Percentiles rank a stretch among this genome's conserved stretches.
These are phyloP conservation scores for Aureobasidium sp. DNA, from an alignment of 2,329 filamentous ascomycete genomes.

Conservation along the genomic window DNA sequence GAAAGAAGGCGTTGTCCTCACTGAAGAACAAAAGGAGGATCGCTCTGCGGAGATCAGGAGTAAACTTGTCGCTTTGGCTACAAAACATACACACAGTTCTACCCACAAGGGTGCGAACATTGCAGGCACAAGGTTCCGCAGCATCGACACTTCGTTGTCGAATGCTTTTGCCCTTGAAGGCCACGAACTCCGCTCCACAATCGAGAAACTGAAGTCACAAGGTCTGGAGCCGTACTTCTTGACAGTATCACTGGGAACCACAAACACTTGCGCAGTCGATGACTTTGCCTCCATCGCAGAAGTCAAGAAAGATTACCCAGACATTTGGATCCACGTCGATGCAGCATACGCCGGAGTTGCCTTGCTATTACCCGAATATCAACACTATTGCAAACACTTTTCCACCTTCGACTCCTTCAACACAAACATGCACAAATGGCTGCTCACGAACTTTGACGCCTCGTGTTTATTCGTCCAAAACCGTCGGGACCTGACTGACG, in stretches of 20 bases:
- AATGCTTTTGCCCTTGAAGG: constrained; percentile 65
- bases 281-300: constrained; percentile 62
- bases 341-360: constrained; percentile 87
- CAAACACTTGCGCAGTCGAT: constrained; percentile 80
- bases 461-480: constrained; percentile 73
- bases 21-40: constrained; percentile 55
- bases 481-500: constrained; percentile 66
- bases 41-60: constrained; percentile 57
- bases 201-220: constrained; percentile 57
- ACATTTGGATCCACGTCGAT: constrained; percentile 87
- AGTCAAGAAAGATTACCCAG: constrained; percentile 44
- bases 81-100: constrained; percentile 70
- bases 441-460: constrained; percentile 85
- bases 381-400: constrained; percentile 55
- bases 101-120: constrained; percentile 84
- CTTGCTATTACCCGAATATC: constrained; percentile 72
- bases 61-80: constrained; percentile 70
- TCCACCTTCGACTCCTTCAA: constrained; percentile 76
- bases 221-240: constrained; percentile 81
- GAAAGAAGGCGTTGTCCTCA: constrained; percentile 31
- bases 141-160: constrained; percentile 53
- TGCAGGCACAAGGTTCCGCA: constrained; percentile 71
- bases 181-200: constrained; percentile 47
- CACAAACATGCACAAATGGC: constrained; percentile 97
- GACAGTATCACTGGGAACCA: constrained; percentile 76